Percentiles rank a stretch among this genome's conserved stretches.
These are phyloP conservation scores for Salix caprea DNA, from an alignment of 345 rosid genomes.

Conservation along the genomic window DNA sequence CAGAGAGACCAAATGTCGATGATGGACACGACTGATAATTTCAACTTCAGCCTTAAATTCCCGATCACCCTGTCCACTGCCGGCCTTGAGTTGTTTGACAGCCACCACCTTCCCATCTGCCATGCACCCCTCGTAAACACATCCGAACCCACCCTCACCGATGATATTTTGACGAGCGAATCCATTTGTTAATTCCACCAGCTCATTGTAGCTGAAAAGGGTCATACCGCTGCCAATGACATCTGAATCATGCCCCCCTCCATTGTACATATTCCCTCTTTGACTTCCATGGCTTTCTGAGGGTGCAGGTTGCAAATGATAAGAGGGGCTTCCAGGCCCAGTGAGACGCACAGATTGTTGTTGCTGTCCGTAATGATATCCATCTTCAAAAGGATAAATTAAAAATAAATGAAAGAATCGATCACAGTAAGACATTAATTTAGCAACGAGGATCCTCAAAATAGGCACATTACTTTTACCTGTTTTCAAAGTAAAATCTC, in stretches of 20 bases:
- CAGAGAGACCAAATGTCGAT: conserved; percentile 86
- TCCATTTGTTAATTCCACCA: conserved; percentile 80
- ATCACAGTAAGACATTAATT: background rate
- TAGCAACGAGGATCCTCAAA: background rate
- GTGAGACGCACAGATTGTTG: conserved; percentile 30
- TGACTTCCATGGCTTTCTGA: conserved; percentile 52
- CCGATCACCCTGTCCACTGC: conserved; percentile 96
- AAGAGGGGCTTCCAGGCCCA: conserved; percentile 31
- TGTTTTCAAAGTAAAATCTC: conserved; percentile 39
- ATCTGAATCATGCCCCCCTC: conserved; percentile 46
- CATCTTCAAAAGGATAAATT: conserved; percentile 36
- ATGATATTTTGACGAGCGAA: conserved; percentile 63
- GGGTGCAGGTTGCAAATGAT: conserved; percentile 36
- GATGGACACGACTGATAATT: conserved; percentile 93
- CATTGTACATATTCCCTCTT: conserved; percentile 25
- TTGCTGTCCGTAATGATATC: conserved; percentile 44
- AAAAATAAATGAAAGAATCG: background rate
- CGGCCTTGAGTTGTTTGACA: conserved; percentile 88
- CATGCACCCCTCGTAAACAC: conserved; percentile 63
- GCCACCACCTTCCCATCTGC: conserved; percentile 63
- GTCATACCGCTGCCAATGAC: conserved; percentile 47
- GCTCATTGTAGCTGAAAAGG: conserved; percentile 61
- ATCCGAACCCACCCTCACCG: conserved; percentile 97
- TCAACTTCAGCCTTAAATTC: conserved; percentile 95
- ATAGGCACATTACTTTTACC: conserved; percentile 35